Conservation (phyloP, 1,139 yeast genomes). For the Yarrowia galli region DNA sequence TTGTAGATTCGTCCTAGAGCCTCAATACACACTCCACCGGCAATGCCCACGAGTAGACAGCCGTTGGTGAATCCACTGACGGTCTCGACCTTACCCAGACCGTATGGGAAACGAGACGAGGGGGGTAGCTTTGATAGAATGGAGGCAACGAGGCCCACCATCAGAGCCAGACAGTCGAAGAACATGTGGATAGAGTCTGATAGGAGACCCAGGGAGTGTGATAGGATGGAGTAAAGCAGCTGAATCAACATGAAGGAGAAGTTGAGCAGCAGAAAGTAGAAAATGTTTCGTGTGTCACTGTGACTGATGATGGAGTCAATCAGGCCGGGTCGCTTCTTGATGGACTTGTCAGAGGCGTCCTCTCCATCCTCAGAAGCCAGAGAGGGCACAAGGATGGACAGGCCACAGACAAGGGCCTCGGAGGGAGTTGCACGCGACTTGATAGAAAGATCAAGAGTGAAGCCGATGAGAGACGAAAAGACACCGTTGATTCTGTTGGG, state of each 20-base stretch:
- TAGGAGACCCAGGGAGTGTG: slow-evolving; percentile 87
- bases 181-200: slow-evolving; percentile 98
- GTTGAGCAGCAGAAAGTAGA: slow-evolving; percentile 82
- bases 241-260: slow-evolving; percentile 95
- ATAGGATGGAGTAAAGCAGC: slow-evolving; percentile 85
- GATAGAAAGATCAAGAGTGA: slow-evolving; percentile 38
- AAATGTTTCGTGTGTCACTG: slow-evolving; percentile 85
- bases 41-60: slow-evolving; percentile 82
- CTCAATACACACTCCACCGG: slow-evolving; percentile 85
- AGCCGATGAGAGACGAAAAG: slow-evolving; percentile 42
- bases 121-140: slow-evolving; percentile 65
- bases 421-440: slow-evolving; percentile 18
- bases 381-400: slow-evolving; percentile 43
- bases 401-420: slow-evolving; percentile 42
- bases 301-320: slow-evolving; percentile 56
- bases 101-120: slow-evolving; percentile 81
- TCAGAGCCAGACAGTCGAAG: slow-evolving; percentile 86
- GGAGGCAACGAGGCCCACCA: slow-evolving; percentile 90
- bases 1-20: slow-evolving; percentile 79
- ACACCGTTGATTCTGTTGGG: slow-evolving; percentile 49
- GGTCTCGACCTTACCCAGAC: slow-evolving; percentile 83
- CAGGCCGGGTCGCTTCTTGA: slow-evolving; percentile 41
- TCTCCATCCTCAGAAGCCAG: slow-evolving; percentile 11
- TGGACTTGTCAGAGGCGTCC: slow-evolving; percentile 13
- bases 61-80: slow-evolving; percentile 97